Conservation (phyloP, 2,329 filamentous ascomycete genomes). For the Myrmaecium sp. region DNA sequence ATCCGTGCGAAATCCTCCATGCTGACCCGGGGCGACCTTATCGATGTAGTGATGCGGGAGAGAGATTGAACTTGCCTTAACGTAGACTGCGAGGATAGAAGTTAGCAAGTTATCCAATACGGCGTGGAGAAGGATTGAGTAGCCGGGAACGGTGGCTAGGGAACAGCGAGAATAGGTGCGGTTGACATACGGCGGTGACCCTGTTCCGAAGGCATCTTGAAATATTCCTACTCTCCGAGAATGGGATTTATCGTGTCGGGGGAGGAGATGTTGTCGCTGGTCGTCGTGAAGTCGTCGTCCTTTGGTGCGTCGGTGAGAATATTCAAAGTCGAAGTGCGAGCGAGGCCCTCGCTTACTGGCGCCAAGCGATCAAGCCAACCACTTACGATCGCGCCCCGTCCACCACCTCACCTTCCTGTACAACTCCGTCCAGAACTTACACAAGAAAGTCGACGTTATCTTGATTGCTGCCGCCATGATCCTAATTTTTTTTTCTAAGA, state of each 20-base stretch:
- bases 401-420: no score
- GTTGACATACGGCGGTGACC: constrained; percentile 69
- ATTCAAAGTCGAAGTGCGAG: no score
- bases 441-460: no score
- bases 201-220: constrained; percentile 77
- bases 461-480: no score
- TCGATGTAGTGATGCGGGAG: neutral
- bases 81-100: constrained; percentile 3
- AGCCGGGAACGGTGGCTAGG: no score
- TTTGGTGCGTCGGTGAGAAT: no score
- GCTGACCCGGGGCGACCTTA: neutral
- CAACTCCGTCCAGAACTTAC: no score
- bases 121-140: no score
- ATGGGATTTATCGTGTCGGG: constrained; percentile 1
- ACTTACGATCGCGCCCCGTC: no score
- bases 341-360: no score
- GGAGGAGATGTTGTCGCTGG: neutral
- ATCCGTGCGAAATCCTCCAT: neutral
- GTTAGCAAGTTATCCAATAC: constrained; percentile 3
- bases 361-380: no score
- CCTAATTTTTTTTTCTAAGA: no score
- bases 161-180: neutral
- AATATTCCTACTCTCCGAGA: constrained; percentile 23
- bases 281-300: constrained; percentile 3
- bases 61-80: constrained; percentile 3